phyloP scores from a whole-genome alignment of 495 filamentous ascomycete genomes.

The Aspergillus asperescens region DNA sequence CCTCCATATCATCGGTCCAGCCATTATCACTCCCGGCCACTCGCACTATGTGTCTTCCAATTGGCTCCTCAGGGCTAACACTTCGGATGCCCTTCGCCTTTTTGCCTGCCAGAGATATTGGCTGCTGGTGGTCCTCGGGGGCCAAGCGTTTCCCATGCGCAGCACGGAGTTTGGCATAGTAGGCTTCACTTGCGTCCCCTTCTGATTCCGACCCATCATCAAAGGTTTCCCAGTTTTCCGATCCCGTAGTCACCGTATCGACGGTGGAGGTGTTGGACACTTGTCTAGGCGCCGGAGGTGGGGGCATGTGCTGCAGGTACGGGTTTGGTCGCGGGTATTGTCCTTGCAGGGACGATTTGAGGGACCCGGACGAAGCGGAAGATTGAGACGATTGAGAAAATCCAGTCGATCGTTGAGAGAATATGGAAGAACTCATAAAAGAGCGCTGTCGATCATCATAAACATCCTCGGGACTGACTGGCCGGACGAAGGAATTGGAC shows the following conservation, averaged over 20 bases:
- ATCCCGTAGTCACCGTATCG: conserved; percentile 64
- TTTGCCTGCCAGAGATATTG: conserved; percentile 46
- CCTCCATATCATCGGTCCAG: conserved; percentile 48
- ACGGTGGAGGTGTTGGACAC: conserved; percentile 64
- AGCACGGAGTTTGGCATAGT: conserved; percentile 69
- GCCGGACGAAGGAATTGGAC: conserved; percentile 63
- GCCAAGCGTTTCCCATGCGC: conserved; percentile 58
- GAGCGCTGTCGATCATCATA: conserved; percentile 66
- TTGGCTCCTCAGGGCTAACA: conserved; percentile 38
- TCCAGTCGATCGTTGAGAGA: conserved; percentile 39
- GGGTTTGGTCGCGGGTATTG: conserved; percentile 37
- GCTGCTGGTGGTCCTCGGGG: conserved; percentile 55
- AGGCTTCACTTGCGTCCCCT: conserved; percentile 63
- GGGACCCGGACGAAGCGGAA: conserved; percentile 33
- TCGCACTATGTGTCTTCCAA: conserved; percentile 32
- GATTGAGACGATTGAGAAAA: conserved; percentile 41
- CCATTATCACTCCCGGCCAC: conserved; percentile 45
- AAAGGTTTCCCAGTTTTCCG: conserved; percentile 95
- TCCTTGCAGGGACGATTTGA: conserved; percentile 34
- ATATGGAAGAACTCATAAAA: conserved; percentile 44
- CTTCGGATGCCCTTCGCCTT: conserved; percentile 51
- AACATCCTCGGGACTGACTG: conserved; percentile 76
- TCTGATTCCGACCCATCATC: conserved; percentile 74
- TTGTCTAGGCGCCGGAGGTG: conserved; percentile 54
- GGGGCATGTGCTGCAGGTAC: conserved; percentile 42